Evolutionary conservation across 2,329 filamentous ascomycete species (phyloP).

Genomic region (Claviceps arundinis): DNA sequence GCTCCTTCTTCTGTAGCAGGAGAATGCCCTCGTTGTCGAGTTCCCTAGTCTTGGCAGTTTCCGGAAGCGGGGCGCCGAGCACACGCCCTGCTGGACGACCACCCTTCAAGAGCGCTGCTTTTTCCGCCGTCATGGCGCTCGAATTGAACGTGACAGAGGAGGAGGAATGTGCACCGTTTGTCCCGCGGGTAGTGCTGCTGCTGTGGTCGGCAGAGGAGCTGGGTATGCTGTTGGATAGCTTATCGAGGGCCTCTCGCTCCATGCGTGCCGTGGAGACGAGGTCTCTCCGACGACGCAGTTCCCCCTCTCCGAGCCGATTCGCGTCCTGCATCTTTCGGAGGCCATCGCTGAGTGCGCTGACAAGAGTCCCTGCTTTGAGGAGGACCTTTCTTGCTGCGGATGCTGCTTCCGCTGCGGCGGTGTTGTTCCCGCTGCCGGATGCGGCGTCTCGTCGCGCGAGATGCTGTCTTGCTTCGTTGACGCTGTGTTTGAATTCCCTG

Average conservation of each 20-base stretch:
- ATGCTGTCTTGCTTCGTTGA: constrained; percentile 51
- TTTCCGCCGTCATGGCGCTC: constrained; percentile 25
- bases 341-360: constrained; percentile 53
- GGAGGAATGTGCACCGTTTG: constrained; percentile 12
- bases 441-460: constrained; percentile 53
- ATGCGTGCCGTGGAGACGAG: constrained; percentile 55
- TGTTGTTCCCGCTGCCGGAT: constrained; percentile 25
- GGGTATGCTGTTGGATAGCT: constrained; percentile 47
- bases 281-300: constrained; percentile 58
- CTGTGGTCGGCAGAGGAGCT: constrained; percentile 9
- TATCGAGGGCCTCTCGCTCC: constrained; percentile 65
- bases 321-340: constrained; percentile 42
- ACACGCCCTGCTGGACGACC: constrained; percentile 43
- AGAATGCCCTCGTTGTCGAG: constrained; percentile 63
- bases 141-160: constrained; percentile 9
- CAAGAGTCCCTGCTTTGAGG: constrained; percentile 51
- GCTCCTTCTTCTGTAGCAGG: constrained; percentile 60
- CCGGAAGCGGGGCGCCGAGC: constrained; percentile 56
- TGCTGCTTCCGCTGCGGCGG: constrained; percentile 44
- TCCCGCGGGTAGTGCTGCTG: constrained; percentile 29
- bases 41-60: constrained; percentile 66
- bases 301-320: constrained; percentile 54
- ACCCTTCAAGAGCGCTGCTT: constrained; percentile 32
- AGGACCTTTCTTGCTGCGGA: constrained; percentile 64
- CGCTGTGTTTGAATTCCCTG: constrained; percentile 54